Percentiles rank a stretch among this genome's conserved stretches.
These are phyloP conservation scores for Tephrocybe sp. DNA, from an alignment of 768 basidiomycete species.

Conservation along the genomic window DNA sequence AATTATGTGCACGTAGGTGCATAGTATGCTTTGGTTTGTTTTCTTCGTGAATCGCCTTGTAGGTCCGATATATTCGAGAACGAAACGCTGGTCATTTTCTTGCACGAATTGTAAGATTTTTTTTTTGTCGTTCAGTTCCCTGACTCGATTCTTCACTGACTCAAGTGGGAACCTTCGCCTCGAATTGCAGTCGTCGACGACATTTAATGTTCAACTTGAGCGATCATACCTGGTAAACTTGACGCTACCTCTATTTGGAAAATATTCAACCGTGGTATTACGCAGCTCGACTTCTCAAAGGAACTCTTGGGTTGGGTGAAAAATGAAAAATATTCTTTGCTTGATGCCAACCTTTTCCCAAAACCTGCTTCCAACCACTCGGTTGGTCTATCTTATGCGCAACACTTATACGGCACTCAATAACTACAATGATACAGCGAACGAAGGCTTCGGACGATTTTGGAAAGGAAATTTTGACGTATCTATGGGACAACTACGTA, in stretches of 20 bases:
- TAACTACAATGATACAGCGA: no score
- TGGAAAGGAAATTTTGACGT: slow-evolving; percentile 63
- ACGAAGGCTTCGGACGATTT: slow-evolving; percentile 43
- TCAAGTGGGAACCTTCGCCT: slow-evolving; percentile 84
- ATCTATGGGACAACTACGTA: slow-evolving; percentile 97
- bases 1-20: slow-evolving; percentile 83
- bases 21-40: not conserved
- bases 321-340: slow-evolving; percentile 62
- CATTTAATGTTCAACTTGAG: slow-evolving; percentile 75
- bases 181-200: slow-evolving; percentile 72
- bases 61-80: slow-evolving; percentile 81
- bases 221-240: slow-evolving; percentile 76
- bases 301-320: slow-evolving; percentile 77
- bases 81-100: slow-evolving; percentile 78
- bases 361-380: slow-evolving; percentile 44
- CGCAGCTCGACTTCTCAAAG: slow-evolving; percentile 83
- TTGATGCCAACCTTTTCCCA: slow-evolving; percentile 86
- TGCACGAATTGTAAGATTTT: slow-evolving; percentile 87
- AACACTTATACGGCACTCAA: no score
- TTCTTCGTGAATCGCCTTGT: not conserved
- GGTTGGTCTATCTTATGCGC: slow-evolving; percentile 24
- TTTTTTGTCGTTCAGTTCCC: not conserved
- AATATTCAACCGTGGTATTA: not conserved
- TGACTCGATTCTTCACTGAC: not conserved
- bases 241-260: not conserved